Base-by-base conservation (phyloP, 306 rosid species). In the Potentilla sterilis region DNA sequence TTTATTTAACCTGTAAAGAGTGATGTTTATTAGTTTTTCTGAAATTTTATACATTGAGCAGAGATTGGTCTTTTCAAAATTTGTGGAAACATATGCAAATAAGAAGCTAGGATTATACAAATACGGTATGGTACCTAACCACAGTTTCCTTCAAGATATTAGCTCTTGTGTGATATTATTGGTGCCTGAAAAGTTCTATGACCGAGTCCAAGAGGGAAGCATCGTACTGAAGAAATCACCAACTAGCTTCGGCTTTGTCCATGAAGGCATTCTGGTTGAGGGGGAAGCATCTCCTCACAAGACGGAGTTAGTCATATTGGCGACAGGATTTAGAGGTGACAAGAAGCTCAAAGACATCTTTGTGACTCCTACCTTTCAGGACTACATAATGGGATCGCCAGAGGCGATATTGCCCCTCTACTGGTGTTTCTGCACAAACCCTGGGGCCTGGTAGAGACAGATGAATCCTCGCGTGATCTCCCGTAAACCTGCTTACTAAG, bases 111-210 rank as follows among this genome's bases (percentile, higher is more conserved):
- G 70, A 28, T 57, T 92, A 75, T 37, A 35, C 5, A 89, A 88
- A 84, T 81, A 82, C 28, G 96, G 97, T 47, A 83, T 92, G 97
- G 88, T 92, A 7, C 96, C 96, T 2, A 75, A 54, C 52, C 93
- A 88, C 8, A 80, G 90, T 49, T 89, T 92, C 65, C 85, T 82
- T 41, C 77, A 85, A 61, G 69, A 85, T 9, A 16, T 92, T 0
- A 86, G 76, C 75, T 55, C 92, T 7, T 85, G 96, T 79, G 8
- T 80, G 75, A 74, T 47, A 41, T 88, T 16, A 46, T 34, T 28
- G 1, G 69, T 89, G 67, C 92, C 92, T 0, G 87, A 83, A 35
- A 86, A 85, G 22, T 87, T 91, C 76, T 86, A 78, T 24, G 87
- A 91, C 11, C 80, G 76, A 76, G 97, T 87, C 5, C 84, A 80